These are phyloP conservation scores for Ophiocordyceps robertsii DNA, from an alignment of 2,329 filamentous ascomycete genomes.

Conservation along the genomic window DNA sequence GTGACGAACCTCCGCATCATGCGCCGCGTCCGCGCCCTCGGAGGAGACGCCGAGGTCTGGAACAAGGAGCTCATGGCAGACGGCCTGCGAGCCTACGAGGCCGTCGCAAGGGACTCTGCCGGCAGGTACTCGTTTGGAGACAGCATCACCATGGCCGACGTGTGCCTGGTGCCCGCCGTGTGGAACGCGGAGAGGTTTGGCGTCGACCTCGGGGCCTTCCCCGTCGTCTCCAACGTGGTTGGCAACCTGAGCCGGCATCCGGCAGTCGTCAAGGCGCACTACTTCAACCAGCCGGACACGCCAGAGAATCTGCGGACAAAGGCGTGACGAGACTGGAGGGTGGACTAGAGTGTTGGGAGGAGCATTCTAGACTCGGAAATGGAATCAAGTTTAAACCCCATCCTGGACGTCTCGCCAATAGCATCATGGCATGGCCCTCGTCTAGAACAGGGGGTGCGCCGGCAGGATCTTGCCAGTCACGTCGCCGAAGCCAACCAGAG, in stretches of 20 bases:
- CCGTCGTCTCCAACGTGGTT: conserved; percentile 30
- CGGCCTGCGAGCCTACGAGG: conserved; percentile 45
- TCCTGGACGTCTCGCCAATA: too few relatives aligned
- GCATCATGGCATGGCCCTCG: not conserved
- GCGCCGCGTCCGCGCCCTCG: conserved; percentile 30
- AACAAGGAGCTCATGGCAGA: conserved; percentile 34
- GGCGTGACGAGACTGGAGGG: not conserved
- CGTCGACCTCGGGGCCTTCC: conserved; percentile 36
- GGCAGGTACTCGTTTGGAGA: conserved; percentile 44
- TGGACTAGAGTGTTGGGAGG: too few relatives aligned
- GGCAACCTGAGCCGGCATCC: conserved; percentile 31
- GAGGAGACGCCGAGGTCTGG: conserved; percentile 32
- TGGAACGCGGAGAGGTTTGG: conserved; percentile 43
- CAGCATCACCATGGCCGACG: conserved; percentile 42
- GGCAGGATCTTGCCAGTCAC: conserved; percentile 47
- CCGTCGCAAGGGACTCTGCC: conserved; percentile 19
- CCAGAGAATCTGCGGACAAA: conserved; percentile 8
- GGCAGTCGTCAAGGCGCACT: conserved; percentile 38
- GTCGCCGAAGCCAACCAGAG: conserved; percentile 65
- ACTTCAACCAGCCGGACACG: conserved; percentile 37
- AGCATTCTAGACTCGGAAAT: too few relatives aligned
- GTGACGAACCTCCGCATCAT: conserved; percentile 43
- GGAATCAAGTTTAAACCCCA: too few relatives aligned
- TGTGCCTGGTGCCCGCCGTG: conserved; percentile 41
- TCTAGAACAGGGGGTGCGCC: conserved; percentile 16